Evolutionary conservation across 495 filamentous ascomycete species (phyloP), one percentile per base, ranked within the genome.

Genomic region (Daldinia loculata): DNA sequence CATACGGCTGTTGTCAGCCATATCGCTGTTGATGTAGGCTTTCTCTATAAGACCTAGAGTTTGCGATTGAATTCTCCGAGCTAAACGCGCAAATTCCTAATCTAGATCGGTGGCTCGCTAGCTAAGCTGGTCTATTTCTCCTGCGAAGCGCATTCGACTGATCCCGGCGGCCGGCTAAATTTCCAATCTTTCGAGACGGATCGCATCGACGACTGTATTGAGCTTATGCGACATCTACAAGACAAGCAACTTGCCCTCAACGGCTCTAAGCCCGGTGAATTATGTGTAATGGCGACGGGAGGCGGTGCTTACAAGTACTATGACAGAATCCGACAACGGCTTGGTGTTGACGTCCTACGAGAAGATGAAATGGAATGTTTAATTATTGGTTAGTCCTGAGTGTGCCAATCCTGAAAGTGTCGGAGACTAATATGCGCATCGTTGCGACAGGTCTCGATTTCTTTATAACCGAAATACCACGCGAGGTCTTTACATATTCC

Each of bases 301-400:
- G 95, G 95, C 26, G 95, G 95, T 12, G 93, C 95, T 5, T 98
- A 90, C 83, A 97, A 97, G 77, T 98, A 89, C 80, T 97, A 98
- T 76, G 93, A 98, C 75, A 90, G 88, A 80, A 91, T 98, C 70
- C 90, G 89, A 75, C 86, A 93, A 43, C 86, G 87, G 2, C 81
- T 99, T 34, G 90, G 91, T 4, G 90, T 98, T 15, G 91, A 97
- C 72, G 93, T 99, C 50, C 79, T 95, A 66, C 84, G 93, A 24
- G 96, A 98, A 78, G 95, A 99, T 74, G 95, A 99, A 80, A 99
- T 99, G 96, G 93, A 97, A 80, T 99, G 95, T 79, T 82, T 99
- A 56, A 99, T 99, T 71, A 95, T 94, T 60, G 94, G 93, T 93
- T 79, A 51, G 83, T 63, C n/a, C 32, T 39, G 19, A 3, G n/a